These are phyloP conservation scores for Diplotaxis tenuifolia DNA, from an alignment of 345 rosid genomes.

Conservation along the genomic window DNA sequence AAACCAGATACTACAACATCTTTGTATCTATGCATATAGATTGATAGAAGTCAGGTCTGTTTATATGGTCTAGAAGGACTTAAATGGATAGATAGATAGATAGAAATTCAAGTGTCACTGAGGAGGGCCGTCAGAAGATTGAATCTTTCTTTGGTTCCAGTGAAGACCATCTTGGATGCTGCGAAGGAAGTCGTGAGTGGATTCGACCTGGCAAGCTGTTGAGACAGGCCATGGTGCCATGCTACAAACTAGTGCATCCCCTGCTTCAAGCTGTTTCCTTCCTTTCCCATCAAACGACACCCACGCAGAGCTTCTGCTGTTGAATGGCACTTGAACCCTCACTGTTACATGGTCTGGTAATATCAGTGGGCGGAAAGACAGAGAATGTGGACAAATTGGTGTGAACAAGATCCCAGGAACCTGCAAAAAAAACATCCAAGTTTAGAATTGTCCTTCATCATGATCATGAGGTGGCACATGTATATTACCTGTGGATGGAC, in stretches of 20 bases:
- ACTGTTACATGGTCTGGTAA: conserved; percentile 91
- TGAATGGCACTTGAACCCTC: conserved; percentile 82
- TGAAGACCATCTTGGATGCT: conserved; percentile 98
- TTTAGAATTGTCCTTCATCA: conserved; percentile 1
- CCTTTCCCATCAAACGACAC: conserved; percentile 96
- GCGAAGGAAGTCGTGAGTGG: conserved; percentile 78
- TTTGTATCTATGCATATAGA: conserved; percentile 20
- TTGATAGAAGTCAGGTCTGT: background rate
- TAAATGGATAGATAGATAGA: background rate
- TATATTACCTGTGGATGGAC: conserved; percentile 94
- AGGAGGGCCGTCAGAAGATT: conserved; percentile 83
- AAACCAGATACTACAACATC: background rate
- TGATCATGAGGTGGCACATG: background rate
- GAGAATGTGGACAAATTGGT: conserved; percentile 96
- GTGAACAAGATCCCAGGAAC: conserved; percentile 97
- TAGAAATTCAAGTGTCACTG: conserved; percentile 29
- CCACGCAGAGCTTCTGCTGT: conserved; percentile 92
- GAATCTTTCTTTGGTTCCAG: conserved; percentile 88
- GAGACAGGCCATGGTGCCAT: conserved; percentile 99
- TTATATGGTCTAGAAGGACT: background rate
- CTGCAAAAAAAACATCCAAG: conserved; percentile 41
- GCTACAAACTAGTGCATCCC: conserved; percentile 94
- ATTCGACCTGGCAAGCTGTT: conserved; percentile 82
- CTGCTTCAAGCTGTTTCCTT: conserved; percentile 71
- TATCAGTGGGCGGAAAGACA: conserved; percentile 94